Evolutionary conservation across 192 early-diverging fungal genomes (phyloP), one percentile per base, ranked within the genome.

Genomic region (Kappamyces sp.): DNA sequence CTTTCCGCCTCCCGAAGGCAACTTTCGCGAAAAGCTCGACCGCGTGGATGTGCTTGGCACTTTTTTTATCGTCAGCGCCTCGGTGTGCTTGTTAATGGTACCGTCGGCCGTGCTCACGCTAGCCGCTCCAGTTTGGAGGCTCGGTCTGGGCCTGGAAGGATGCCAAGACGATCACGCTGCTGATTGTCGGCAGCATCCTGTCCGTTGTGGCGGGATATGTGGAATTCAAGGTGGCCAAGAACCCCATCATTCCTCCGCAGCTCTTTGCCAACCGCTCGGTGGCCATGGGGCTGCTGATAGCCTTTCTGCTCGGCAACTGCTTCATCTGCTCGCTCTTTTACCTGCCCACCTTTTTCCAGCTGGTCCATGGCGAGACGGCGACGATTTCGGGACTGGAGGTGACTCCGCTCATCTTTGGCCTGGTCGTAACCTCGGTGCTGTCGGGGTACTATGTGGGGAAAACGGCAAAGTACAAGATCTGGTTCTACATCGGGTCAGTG

Each of bases 61-160:
- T 4, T 29, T 71, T 5, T 40, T 83, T 0, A 61, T 91, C 38
- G 66, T 81, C 1, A 50, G 75, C 5, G 70, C 70, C 5, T 58
- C 81, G 76, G 81, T 50, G 75, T 75, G 4, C 68, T 54, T 91
- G 38, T 67, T 91, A 6, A 62, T 89, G 58, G 58, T 34, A 47
- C 46, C 8, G 49, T 60, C 29, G 47, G 47, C 47, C 12, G 22
- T 32, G n/a, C 53, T 34, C 49, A 42, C 9, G 22, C 35, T 30
- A 53, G 29, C 88, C 89, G 0, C 70, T 88, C 38, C 81, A 77
- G 37, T 81, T 80, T 64, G 91, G 90, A 47, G 91, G 86, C 34
- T 54, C 85, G 15, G 76, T 84, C 34, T 78, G 75, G 55, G 79
- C 77, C 47, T 81, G 84, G 65, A 84, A 51, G 31, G 75, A 83